Percentiles rank a stretch among this genome's conserved stretches.
phyloP scores from a whole-genome alignment of 352 stramenopile genomes.

The Pythium dissotocum region DNA sequence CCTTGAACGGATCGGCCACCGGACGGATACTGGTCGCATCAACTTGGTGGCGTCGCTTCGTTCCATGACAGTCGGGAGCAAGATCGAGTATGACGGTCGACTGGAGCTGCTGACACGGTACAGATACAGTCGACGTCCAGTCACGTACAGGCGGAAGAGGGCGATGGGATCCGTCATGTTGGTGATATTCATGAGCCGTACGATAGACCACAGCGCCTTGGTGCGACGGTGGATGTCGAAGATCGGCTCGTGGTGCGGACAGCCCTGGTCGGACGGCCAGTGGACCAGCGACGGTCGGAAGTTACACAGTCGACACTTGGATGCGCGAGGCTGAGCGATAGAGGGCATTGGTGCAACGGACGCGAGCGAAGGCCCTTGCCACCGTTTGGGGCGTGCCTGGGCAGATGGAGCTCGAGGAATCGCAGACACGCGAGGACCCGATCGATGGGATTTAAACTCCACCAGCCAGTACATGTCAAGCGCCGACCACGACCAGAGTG shows the following conservation, averaged over 20 bases:
- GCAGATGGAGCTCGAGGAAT: no score
- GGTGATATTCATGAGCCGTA: constrained; percentile 36
- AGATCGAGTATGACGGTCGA: background rate
- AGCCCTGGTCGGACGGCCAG: constrained; percentile 25
- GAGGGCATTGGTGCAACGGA: background rate
- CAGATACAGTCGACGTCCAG: constrained; percentile 25
- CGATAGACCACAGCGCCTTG: constrained; percentile 30
- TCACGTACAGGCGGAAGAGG: constrained; percentile 24
- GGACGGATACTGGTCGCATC: background rate
- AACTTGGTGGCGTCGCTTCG: background rate
- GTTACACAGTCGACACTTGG: constrained; percentile 17
- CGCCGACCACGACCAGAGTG: constrained; percentile 22
- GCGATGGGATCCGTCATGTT: constrained; percentile 34
- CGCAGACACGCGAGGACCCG: no score
- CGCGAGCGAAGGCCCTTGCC: no score
- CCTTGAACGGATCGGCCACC: background rate
- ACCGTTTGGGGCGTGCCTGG: no score
- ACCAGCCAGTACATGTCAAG: constrained; percentile 12
- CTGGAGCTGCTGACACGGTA: constrained; percentile 22
- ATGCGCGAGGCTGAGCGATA: no score
- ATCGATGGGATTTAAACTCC: background rate
- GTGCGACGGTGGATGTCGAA: constrained; percentile 23
- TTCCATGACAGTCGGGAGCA: constrained; percentile 3
- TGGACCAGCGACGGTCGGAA: constrained; percentile 17
- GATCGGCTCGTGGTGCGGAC: constrained; percentile 21